Conservation (phyloP, 768 basidiomycete genomes). For the Suillus lakei region DNA sequence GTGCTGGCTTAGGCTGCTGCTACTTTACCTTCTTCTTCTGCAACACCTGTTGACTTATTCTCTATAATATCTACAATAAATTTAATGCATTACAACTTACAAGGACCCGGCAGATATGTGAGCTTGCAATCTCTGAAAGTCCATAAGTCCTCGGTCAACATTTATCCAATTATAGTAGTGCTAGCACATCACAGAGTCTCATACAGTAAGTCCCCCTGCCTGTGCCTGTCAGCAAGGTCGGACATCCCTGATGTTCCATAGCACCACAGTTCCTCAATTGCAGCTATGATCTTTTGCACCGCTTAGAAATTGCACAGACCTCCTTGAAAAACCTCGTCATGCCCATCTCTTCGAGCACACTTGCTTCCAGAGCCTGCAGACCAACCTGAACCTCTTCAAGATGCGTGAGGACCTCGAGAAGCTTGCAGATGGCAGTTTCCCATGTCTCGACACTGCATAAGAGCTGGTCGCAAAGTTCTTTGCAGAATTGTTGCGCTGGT, state of each 20-base stretch:
- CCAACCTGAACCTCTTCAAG: constrained; percentile 1
- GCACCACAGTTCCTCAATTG: neutral
- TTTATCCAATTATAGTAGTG: too few species aligned
- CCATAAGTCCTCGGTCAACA: too few species aligned
- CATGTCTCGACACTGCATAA: neutral
- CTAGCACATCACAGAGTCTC: neutral
- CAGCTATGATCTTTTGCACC: neutral
- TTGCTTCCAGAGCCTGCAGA: neutral
- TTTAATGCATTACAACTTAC: too few species aligned
- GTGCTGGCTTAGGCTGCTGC: too few species aligned
- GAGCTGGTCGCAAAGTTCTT: neutral
- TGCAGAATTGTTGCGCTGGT: neutral
- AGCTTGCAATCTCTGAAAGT: neutral
- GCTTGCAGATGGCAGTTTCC: neutral
- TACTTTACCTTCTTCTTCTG: too few species aligned
- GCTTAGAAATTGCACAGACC: neutral
- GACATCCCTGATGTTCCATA: neutral
- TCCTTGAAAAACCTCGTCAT: neutral
- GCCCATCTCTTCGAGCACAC: neutral
- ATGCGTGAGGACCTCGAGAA: neutral
- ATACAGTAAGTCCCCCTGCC: neutral
- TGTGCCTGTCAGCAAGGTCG: neutral
- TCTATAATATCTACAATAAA: too few species aligned
- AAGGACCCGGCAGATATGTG: neutral
- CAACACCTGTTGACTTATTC: too few species aligned